Base-by-base conservation (phyloP, 2,329 filamentous ascomycete species). In the Fusarium sp. region DNA sequence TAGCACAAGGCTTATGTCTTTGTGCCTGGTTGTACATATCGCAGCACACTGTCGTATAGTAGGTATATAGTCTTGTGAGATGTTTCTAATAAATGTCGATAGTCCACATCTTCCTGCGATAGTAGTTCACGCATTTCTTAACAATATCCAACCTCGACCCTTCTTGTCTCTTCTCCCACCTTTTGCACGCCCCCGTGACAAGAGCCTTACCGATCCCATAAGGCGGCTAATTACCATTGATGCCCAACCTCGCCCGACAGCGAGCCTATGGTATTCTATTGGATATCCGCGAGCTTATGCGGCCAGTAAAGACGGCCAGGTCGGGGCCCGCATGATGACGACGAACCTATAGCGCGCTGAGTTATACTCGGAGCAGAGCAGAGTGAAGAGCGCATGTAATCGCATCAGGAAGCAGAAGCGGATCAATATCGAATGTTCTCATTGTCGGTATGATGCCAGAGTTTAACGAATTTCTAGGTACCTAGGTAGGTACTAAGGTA, bases 91-190 rank as follows among this genome's bases (percentile, higher is more conserved):
- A 32, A 46, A 48, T 37, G 22, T 49, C 24, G 17, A 28, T 53
- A 49, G 49, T 11, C 28, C 33, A 24, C n/a, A 22, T 22, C n/a
- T 19, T 20, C 26, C 14, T 19, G 28, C 19, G 37, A 32, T 44
- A 33, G 28, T n/a, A 52, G 28, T 19, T 30, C 10, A 30, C 46
- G 7, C 33, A 39, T 39, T 20, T n/a, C 20, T 33, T 32, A 17
- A 30, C 32, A n/a, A 32, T 19, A 44, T 17, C 15, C 37, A 32
- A 28, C 26, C 28, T 47, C 57, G 14, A 9, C 17, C 20, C 9
- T 20, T 69, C 45, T 62, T 55, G 24, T 56, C 65, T 68, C 65
- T 68, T 68, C 19, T 62, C 65, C 56, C 65, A 33, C 19, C n/a
- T 22, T 22, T 45, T 37, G 24, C 24, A 52, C 22, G 40, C 39